Percentiles rank a stretch among this genome's conserved stretches.
These are phyloP conservation scores for Gnomoniopsis sp. DNA, from an alignment of 2,329 filamentous ascomycete species.

Conservation along the genomic window DNA sequence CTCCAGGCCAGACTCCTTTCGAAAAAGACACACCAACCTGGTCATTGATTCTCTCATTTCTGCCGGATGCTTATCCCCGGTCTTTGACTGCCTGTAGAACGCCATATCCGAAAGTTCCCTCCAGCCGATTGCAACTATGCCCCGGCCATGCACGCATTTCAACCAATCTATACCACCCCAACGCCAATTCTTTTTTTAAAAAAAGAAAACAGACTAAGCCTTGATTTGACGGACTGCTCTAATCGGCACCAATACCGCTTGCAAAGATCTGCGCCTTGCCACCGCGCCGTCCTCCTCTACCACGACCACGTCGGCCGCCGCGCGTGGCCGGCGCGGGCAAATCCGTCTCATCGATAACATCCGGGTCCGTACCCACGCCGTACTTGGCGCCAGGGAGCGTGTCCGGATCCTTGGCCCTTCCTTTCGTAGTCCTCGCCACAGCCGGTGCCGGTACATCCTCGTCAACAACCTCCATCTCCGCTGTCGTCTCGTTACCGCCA, in stretches of 20 bases:
- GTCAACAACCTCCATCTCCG: conserved; percentile 3
- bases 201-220: not conserved
- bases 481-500: conserved; percentile 17
- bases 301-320: conserved; percentile 13
- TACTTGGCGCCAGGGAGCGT: conserved; percentile 4
- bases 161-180: not conserved
- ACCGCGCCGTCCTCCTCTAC: conserved; percentile 10
- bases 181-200: not conserved
- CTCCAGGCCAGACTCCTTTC: no score
- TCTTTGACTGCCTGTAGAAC: not conserved
- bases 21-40: no score
- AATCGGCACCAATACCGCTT: conserved; percentile 20
- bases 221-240: no score
- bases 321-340: conserved; percentile 3
- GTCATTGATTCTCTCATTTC: not conserved
- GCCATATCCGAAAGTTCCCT: not conserved
- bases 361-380: conserved; percentile 17
- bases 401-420: not conserved
- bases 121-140: not conserved
- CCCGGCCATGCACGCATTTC: not conserved
- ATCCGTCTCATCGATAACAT: conserved; percentile 23
- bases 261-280: conserved; percentile 13
- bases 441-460: not conserved
- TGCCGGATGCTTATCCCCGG: not conserved
- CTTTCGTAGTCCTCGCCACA: not conserved